Base-by-base conservation (phyloP, 106 monocot genomes). In the Platanthera zijinensis region DNA sequence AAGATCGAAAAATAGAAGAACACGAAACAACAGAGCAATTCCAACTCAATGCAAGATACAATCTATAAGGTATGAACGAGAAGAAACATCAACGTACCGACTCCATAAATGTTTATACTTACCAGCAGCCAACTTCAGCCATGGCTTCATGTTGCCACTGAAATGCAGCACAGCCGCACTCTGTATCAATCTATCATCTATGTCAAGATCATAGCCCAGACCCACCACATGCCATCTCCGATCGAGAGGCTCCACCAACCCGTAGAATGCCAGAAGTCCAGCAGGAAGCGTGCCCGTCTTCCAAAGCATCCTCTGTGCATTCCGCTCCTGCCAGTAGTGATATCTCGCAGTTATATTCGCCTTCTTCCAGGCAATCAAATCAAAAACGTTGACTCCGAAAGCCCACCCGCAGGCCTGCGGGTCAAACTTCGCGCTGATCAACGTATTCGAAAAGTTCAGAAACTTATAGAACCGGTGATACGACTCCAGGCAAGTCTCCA, bases 391-490 rank as follows among this genome's bases (percentile, higher is more conserved):
- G 78, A 87, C 79, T 45, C 87, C 87, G 75, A 87, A 87, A 28
- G 84, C 87, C 87, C 87, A 84, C 48, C 80, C 88, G 50, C 88
- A 88, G 28, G 88, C 76, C 70, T 88, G 88, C 1, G 85, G 88
- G 56, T 88, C 88, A 63, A 85, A 82, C 51, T 80, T 83, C 17
- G 88, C 80, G 80, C 75, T 85, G n/a, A 88, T 74, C 19, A 74
- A 47, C 10, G 82, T 74, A 75, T 88, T 51, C 6, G 88, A 85
- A 48, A 85, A 88, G 51, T 88, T 88, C 8, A 88, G 57, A 72
- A 82, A 88, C 70, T 82, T 87, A 77, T 87, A 82, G 73, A 82
- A 83, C 45, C 88, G 79, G 77, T 85, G 84, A 63, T 75, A 83
- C 63, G 84, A 79, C 49, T 88, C 88, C 5, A 88, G 78, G 66